Evolutionary conservation across 148 eudicot genomes (phyloP), one percentile per base, ranked within the genome.

Genomic region (Rhododendron kiyosumense): DNA sequence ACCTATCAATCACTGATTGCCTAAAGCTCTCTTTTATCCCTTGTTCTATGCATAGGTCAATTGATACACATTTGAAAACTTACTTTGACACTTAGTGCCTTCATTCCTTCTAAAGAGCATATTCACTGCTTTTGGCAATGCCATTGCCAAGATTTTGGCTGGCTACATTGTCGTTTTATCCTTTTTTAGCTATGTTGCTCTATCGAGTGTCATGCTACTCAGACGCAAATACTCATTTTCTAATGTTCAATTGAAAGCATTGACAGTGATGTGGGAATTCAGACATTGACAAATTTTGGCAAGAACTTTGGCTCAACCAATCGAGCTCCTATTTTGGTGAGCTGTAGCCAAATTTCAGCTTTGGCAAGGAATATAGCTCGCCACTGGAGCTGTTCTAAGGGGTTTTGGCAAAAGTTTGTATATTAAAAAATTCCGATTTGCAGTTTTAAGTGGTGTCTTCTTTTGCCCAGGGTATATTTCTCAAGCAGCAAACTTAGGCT

Each of bases 401-500:
- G 75, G 34, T 24, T 79, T 51, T 51, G 65, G 28, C 48, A n/a
- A 6, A 15, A n/a, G 22, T 67, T 79, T 81, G 79, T 34, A 8
- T 65, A 85, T 11, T 22, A 14, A 20, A 24, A 20, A 7, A 7
- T 51, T 43, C 30, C 3, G n/a, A 52, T 7, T 4, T 18, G 46
- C 13, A 41, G 65, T 85, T 81, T 52, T 81, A 49, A 77, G 63
- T 86, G 84, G 28, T 32, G 32, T 82, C 79, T 83, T 78, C 7
- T 61, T 78, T 88, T 78, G 85, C 41, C 81, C 90, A 94, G 97
- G 95, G 82, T 85, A 85, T 82, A 89, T 93, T 85, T 91, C 95
- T 84, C 89, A 94, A 89, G 90, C 93, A 82, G 87, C 92, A 80
- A 93, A 89, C 89, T 77, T 93, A 84, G 92, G 93, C 65, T 84